These are phyloP conservation scores for Bryoerythrophyllum caledonicum DNA, from an alignment of 225 moss, liverwort and hornwort species.

Conservation along the genomic window DNA sequence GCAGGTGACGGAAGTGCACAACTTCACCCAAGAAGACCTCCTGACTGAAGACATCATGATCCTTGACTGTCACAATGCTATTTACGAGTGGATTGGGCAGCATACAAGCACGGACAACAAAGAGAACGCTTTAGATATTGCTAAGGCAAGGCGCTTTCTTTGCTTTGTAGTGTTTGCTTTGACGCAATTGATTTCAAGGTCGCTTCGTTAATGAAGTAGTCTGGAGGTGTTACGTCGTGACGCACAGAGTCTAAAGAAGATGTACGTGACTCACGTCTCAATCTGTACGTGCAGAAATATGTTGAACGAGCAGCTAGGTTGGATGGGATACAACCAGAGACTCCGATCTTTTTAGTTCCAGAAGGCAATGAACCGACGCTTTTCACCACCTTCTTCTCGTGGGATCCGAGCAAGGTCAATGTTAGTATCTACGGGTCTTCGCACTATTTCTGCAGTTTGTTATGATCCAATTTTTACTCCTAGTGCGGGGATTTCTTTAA, in stretches of 20 bases:
- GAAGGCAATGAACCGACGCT: constrained; percentile 73
- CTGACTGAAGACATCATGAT: constrained; percentile 79
- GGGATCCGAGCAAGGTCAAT: constrained; percentile 67
- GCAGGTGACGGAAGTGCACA: constrained; percentile 66
- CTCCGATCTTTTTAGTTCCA: constrained; percentile 53
- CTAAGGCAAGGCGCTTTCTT: constrained; percentile 45
- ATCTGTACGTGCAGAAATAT: constrained; percentile 46
- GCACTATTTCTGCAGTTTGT: neutral
- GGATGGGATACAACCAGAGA: constrained; percentile 50
- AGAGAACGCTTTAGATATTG: constrained; percentile 38
- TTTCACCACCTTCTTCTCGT: constrained; percentile 61
- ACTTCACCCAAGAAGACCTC: constrained; percentile 76
- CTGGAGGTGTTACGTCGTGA: neutral
- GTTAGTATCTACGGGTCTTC: constrained; percentile 36
- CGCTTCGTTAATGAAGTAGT: neutral
- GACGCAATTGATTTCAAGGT: neutral
- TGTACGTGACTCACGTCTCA: neutral
- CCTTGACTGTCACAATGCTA: constrained; percentile 55
- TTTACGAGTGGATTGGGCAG: constrained; percentile 72
- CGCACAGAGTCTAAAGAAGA: too few species aligned
- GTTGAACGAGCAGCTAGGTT: constrained; percentile 45
- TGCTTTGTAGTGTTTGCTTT: neutral
- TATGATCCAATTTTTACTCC: neutral
- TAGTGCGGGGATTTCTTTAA: neutral
- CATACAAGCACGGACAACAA: constrained; percentile 48